These are phyloP conservation scores for Kregervanrija pseudodelftensis DNA, from an alignment of 805 yeast species.

Conservation along the genomic window DNA sequence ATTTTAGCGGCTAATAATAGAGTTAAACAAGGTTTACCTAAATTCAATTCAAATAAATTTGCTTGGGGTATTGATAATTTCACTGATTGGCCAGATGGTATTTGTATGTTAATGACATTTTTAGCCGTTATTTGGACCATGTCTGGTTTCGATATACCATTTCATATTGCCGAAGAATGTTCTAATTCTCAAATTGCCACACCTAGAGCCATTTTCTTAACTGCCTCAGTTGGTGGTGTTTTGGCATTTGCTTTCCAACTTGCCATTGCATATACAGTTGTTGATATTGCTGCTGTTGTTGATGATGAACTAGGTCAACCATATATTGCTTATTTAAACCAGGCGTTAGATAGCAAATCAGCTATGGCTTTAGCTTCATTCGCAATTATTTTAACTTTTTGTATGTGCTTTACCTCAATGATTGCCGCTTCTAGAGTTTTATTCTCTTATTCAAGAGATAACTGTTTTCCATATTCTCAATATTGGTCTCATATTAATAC, in stretches of 20 bases:
- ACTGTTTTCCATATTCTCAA: conserved; percentile 56
- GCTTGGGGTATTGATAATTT: conserved; percentile 52
- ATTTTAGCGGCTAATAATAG: conserved; percentile 43
- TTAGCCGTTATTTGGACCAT: conserved; percentile 59
- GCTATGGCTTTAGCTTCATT: conserved; percentile 37
- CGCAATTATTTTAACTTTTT: conserved; percentile 35
- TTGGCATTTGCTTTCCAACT: conserved; percentile 51
- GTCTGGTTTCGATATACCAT: conserved; percentile 70
- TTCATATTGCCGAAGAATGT: conserved; percentile 65
- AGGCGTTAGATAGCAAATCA: conserved; percentile 35
- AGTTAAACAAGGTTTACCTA: conserved; percentile 29
- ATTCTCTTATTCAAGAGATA: conserved; percentile 60
- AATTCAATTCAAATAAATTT: conserved; percentile 37
- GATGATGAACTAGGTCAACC: conserved; percentile 53
- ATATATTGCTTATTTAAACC: conserved; percentile 45
- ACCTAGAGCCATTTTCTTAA: conserved; percentile 58
- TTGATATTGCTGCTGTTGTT: conserved; percentile 38
- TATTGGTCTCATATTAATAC: conserved; percentile 42
- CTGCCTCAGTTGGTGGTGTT: conserved; percentile 46
- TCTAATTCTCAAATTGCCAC: conserved; percentile 55
- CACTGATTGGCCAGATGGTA: conserved; percentile 56
- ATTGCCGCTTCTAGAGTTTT: conserved; percentile 60
- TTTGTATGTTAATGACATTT: conserved; percentile 48
- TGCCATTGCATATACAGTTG: conserved; percentile 54
- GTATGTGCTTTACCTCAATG: conserved; percentile 49